These are phyloP conservation scores for Phytophthora hibernalis DNA, from an alignment of 352 stramenopile genomes.

Conservation along the genomic window DNA sequence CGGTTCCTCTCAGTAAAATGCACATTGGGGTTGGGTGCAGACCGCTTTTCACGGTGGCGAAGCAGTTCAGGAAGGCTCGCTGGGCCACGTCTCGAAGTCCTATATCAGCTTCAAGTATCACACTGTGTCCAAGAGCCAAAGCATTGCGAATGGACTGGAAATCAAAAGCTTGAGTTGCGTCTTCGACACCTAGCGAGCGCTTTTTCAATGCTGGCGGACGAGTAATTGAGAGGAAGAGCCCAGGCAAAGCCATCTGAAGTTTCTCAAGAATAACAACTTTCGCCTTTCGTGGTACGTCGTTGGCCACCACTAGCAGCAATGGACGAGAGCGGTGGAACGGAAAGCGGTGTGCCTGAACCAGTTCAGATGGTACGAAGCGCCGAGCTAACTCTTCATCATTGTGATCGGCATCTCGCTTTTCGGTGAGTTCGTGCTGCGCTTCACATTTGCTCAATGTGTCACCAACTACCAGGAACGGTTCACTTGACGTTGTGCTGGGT, in stretches of 20 bases:
- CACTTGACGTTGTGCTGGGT: neutral
- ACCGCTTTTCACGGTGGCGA: slow-evolving; percentile 70
- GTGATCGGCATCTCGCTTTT: slow-evolving; percentile 44
- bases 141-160: slow-evolving; percentile 45
- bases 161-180: slow-evolving; percentile 31
- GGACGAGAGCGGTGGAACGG: slow-evolving; percentile 53
- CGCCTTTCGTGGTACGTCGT: slow-evolving; percentile 65
- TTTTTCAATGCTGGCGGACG: slow-evolving; percentile 29
- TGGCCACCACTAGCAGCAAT: slow-evolving; percentile 71
- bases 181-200: slow-evolving; percentile 6
- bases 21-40: slow-evolving; percentile 70
- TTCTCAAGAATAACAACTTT: slow-evolving; percentile 47
- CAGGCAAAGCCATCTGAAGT: slow-evolving; percentile 59
- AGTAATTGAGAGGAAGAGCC: slow-evolving; percentile 77
- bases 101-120: slow-evolving; percentile 84
- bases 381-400: slow-evolving; percentile 52
- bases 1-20: slow-evolving; percentile 61
- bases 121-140: slow-evolving; percentile 56
- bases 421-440: slow-evolving; percentile 47
- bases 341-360: slow-evolving; percentile 45
- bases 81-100: slow-evolving; percentile 68
- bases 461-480: slow-evolving; percentile 47
- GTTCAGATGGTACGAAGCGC: slow-evolving; percentile 63
- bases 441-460: slow-evolving; percentile 48
- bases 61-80: slow-evolving; percentile 62